Evolutionary conservation across 495 filamentous ascomycete genomes (phyloP).

Genomic region (Hypoxylon lienhwacheense): DNA sequence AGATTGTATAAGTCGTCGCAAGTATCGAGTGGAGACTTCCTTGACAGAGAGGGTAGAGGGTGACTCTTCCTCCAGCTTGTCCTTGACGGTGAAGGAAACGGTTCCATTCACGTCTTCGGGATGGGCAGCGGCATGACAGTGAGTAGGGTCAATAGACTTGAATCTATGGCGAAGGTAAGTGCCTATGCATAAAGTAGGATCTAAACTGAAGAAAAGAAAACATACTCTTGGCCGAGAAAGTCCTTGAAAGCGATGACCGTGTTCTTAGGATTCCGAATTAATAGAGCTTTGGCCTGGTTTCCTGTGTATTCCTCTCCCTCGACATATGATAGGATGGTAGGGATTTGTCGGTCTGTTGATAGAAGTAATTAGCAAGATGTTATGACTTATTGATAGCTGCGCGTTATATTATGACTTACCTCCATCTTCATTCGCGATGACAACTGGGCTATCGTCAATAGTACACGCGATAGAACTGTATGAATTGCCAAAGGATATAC

Average conservation of each 20-base stretch:
- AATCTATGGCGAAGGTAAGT: constrained; percentile 55
- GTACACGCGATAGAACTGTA: constrained; percentile 96
- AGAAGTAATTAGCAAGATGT: constrained; percentile 13
- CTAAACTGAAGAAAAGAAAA: background rate
- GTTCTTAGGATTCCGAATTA: constrained; percentile 88
- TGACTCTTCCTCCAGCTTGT: constrained; percentile 58
- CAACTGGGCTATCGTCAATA: constrained; percentile 89
- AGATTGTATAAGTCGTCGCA: constrained; percentile 77
- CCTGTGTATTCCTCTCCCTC: constrained; percentile 96
- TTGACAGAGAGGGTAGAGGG: constrained; percentile 74
- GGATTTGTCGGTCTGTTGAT: constrained; percentile 89
- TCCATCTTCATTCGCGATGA: constrained; percentile 99
- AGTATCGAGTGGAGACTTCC: constrained; percentile 84
- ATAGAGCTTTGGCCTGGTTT: constrained; percentile 88
- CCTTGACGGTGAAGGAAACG: constrained; percentile 80
- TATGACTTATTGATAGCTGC: constrained; percentile 7
- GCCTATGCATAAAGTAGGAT: background rate
- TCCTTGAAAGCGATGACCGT: constrained; percentile 96
- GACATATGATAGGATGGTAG: constrained; percentile 89
- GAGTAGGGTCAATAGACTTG: constrained; percentile 93
- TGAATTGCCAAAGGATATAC: constrained; percentile 96
- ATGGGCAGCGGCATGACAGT: constrained; percentile 91
- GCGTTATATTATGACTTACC: constrained; percentile 54
- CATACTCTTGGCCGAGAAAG: constrained; percentile 88
- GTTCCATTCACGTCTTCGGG: constrained; percentile 72